phyloP scores from a whole-genome alignment of 306 rosid genomes.

The Cucurbita maxima region DNA sequence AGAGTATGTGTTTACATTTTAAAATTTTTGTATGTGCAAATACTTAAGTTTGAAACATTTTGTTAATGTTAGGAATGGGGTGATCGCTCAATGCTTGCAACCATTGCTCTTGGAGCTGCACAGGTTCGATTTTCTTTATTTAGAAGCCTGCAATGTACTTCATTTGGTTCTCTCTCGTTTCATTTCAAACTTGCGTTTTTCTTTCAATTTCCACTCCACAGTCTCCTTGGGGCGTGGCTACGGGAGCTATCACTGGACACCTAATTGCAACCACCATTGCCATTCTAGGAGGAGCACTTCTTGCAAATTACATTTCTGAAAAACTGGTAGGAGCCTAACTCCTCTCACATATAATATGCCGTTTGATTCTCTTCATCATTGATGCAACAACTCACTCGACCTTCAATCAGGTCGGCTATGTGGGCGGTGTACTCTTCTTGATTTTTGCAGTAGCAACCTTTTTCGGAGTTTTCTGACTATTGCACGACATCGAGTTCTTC shows the following conservation, averaged over 20 bases:
- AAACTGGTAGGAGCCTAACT: slow-evolving; percentile 24
- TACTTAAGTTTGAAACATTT: not conserved
- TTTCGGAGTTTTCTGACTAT: slow-evolving; percentile 56
- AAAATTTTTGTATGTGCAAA: no score
- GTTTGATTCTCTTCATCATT: not conserved
- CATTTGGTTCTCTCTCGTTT: not conserved
- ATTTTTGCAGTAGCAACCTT: slow-evolving; percentile 77
- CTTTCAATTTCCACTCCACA: slow-evolving; percentile 16
- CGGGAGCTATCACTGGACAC: slow-evolving; percentile 91
- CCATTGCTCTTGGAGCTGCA: slow-evolving; percentile 90
- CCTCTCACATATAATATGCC: not conserved
- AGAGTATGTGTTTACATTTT: not conserved
- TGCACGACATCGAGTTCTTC: not conserved
- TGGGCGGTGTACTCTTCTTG: slow-evolving; percentile 80
- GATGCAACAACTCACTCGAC: slow-evolving; percentile 4
- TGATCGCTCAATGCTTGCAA: slow-evolving; percentile 97
- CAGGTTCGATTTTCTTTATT: slow-evolving; percentile 44
- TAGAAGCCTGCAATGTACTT: not conserved
- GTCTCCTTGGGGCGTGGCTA: slow-evolving; percentile 98
- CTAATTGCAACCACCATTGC: slow-evolving; percentile 66
- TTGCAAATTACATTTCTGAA: slow-evolving; percentile 89
- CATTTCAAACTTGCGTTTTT: slow-evolving; percentile 6
- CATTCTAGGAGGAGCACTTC: slow-evolving; percentile 81
- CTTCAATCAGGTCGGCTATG: slow-evolving; percentile 69
- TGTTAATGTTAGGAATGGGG: slow-evolving; percentile 87